These are phyloP conservation scores for Neofusicoccum parvum DNA, from an alignment of 2,329 filamentous ascomycete species.

Conservation along the genomic window DNA sequence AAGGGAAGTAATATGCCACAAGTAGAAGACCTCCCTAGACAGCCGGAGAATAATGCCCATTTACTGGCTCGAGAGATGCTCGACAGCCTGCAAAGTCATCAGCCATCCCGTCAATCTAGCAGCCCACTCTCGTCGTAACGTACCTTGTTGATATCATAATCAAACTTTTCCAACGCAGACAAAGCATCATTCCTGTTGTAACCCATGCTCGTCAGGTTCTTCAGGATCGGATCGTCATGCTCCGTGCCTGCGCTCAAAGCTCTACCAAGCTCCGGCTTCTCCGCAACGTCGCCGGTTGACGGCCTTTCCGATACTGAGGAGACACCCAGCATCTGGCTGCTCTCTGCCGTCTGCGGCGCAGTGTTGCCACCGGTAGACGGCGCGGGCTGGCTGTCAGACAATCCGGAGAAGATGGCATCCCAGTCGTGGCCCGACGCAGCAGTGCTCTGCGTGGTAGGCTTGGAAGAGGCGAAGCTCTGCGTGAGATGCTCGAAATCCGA, in stretches of 20 bases:
- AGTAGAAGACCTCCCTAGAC: not conserved
- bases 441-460: slow-evolving; percentile 40
- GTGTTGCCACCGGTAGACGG: slow-evolving; percentile 29
- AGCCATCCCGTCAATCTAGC: not conserved
- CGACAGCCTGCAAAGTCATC: not conserved
- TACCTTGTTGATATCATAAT: slow-evolving; percentile 95
- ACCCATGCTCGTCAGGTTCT: slow-evolving; percentile 87
- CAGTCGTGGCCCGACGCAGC: slow-evolving; percentile 69
- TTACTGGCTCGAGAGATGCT: slow-evolving; percentile 1
- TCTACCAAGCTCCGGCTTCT: slow-evolving; percentile 58
- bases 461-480: slow-evolving; percentile 43
- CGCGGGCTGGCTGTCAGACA: slow-evolving; percentile 54
- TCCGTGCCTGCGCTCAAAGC: slow-evolving; percentile 73
- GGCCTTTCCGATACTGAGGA: not conserved
- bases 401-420: slow-evolving; percentile 88
- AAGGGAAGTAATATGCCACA: not conserved
- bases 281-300: not conserved
- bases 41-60: not conserved
- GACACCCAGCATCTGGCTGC: slow-evolving; percentile 28
- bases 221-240: slow-evolving; percentile 89
- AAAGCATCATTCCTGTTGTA: slow-evolving; percentile 75
- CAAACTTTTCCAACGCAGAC: slow-evolving; percentile 84
- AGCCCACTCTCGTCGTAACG: slow-evolving; percentile 35
- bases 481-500: slow-evolving; percentile 51
- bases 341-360: slow-evolving; percentile 39